Conservation (phyloP, 331 rosid species). For the Malus hybrid region DNA sequence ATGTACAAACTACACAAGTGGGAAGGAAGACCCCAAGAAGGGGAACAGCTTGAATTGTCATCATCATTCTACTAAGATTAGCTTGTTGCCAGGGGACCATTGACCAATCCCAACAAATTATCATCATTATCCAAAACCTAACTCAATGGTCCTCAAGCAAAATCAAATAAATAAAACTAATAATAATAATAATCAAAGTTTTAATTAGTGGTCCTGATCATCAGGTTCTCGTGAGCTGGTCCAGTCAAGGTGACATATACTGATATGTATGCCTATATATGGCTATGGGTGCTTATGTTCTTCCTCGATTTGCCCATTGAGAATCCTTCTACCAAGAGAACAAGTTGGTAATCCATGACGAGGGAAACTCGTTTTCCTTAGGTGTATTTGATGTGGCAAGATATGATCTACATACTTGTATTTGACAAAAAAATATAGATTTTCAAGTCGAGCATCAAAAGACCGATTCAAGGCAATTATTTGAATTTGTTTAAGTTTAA, state of each 20-base stretch:
- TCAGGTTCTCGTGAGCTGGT: conserved; percentile 10
- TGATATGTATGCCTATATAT: background rate
- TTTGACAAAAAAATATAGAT: background rate
- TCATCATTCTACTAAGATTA: background rate
- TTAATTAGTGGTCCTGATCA: background rate
- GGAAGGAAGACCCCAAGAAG: background rate
- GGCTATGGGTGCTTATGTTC: background rate
- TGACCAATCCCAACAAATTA: background rate
- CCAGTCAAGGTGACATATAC: conserved; percentile 10
- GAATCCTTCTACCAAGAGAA: background rate
- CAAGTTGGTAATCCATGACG: background rate
- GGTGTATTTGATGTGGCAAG: background rate
- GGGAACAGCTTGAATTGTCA: background rate
- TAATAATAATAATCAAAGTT: too few relatives aligned
- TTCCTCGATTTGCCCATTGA: background rate
- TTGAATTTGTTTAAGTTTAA: background rate
- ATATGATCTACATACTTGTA: background rate
- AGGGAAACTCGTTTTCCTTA: background rate
- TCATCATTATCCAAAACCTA: background rate
- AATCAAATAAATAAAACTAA: background rate
- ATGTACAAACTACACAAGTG: background rate
- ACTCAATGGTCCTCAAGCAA: background rate
- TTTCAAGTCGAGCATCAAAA: too few relatives aligned
- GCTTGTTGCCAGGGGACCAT: background rate
- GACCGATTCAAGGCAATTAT: too few relatives aligned